Conservation (phyloP, 495 filamentous ascomycete genomes). For the Lasiosphaeris hirsuta region DNA sequence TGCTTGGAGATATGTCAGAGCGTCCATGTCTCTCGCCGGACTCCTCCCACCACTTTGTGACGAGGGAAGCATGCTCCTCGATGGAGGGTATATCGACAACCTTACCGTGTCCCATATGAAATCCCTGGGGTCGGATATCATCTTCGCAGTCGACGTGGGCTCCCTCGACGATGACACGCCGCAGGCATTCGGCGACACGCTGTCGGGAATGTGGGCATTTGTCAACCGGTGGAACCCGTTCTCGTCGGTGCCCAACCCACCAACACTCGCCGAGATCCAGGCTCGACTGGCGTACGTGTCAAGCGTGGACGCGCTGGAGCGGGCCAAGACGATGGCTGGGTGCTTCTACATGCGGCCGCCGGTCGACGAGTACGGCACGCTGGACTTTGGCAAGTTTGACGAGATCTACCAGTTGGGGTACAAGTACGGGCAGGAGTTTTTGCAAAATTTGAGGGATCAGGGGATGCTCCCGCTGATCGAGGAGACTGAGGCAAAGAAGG, state of each 20-base stretch:
- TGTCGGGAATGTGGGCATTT: slow-evolving; percentile 94
- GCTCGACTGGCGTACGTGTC: slow-evolving; percentile 90
- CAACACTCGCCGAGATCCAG: slow-evolving; percentile 94
- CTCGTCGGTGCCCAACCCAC: slow-evolving; percentile 79
- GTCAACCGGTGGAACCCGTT: slow-evolving; percentile 97
- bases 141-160: slow-evolving; percentile 95
- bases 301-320: slow-evolving; percentile 86
- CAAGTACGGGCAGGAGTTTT: slow-evolving; percentile 73
- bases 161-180: slow-evolving; percentile 85
- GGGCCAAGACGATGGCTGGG: slow-evolving; percentile 81
- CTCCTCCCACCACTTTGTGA: slow-evolving; percentile 92
- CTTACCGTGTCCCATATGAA: slow-evolving; percentile 97
- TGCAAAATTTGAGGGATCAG: slow-evolving; percentile 68
- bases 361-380: slow-evolving; percentile 86
- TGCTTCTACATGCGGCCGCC: slow-evolving; percentile 95
- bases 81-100: slow-evolving; percentile 97
- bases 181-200: slow-evolving; percentile 84
- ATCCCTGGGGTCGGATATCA: slow-evolving; percentile 82
- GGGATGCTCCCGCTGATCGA: slow-evolving; percentile 64
- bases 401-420: slow-evolving; percentile 93
- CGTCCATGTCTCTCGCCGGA: slow-evolving; percentile 93
- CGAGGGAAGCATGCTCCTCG: slow-evolving; percentile 91
- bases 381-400: slow-evolving; percentile 96
- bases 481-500: slow-evolving; percentile 84
- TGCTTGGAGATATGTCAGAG: slow-evolving; percentile 92